Percentiles rank a stretch among this genome's conserved stretches.
These are phyloP conservation scores for Daldinia concentrica DNA, from an alignment of 495 filamentous ascomycete species.

Conservation along the genomic window DNA sequence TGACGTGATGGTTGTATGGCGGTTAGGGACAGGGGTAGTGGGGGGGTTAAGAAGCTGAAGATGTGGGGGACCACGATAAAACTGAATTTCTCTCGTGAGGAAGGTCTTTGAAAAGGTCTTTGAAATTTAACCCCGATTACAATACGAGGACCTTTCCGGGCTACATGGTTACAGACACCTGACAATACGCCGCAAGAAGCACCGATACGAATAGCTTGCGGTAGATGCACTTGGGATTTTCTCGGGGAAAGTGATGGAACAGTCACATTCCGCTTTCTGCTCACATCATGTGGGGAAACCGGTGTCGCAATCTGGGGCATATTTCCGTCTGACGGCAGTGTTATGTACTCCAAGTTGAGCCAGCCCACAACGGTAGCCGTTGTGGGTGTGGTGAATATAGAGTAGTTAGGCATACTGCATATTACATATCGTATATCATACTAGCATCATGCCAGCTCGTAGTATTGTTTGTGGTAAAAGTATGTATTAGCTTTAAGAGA, in stretches of 20 bases:
- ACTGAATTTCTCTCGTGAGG: neutral
- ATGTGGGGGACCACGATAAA: neutral
- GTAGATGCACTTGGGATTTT: slow-evolving; percentile 15
- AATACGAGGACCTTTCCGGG: slow-evolving; percentile 16
- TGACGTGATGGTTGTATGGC: neutral
- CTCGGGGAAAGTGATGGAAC: slow-evolving; percentile 21
- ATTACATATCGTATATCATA: slow-evolving; percentile 2
- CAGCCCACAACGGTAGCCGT: neutral
- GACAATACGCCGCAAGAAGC: slow-evolving; percentile 18
- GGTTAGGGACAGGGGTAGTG: neutral
- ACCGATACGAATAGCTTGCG: slow-evolving; percentile 16
- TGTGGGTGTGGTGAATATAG: slow-evolving; percentile 19
- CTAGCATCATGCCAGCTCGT: neutral
- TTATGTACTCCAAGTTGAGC: slow-evolving; percentile 4
- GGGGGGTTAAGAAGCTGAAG: neutral
- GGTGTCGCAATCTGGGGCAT: slow-evolving; percentile 11
- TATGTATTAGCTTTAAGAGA: neutral
- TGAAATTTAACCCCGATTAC: slow-evolving; percentile 1
- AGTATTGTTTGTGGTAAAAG: neutral
- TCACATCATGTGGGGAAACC: slow-evolving; percentile 33
- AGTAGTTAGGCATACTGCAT: slow-evolving; percentile 2
- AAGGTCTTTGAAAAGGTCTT: neutral
- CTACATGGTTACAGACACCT: slow-evolving; percentile 18
- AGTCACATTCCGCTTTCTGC: slow-evolving; percentile 33
- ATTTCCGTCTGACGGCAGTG: slow-evolving; percentile 14